Base-by-base conservation (phyloP, 2,329 filamentous ascomycete genomes). In the Stemphylium lycopersici region DNA sequence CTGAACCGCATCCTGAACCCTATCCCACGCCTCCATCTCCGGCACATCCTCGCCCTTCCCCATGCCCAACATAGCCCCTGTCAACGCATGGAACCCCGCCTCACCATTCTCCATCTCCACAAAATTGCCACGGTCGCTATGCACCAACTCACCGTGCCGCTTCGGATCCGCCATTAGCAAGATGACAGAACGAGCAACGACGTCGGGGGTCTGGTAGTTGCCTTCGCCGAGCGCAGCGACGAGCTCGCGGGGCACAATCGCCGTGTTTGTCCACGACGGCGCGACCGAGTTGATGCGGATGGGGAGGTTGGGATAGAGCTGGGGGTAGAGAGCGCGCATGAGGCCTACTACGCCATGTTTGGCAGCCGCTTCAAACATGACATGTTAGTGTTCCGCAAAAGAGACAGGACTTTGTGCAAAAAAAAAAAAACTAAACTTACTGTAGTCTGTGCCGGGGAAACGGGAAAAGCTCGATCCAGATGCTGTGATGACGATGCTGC, bases 231-330 rank as follows among this genome's bases (percentile, higher is more conserved):
- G n/a, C 2, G 52, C 52, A 2, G 47, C 48, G 11, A 66, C 36
- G 6, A 67, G 12, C 2, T 31, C 48, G 1, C 33, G 38, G 2
- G 61, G 58, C 0, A 71, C 38, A 22, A 74, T 67, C 7, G 55
- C 59, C 0, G 71, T 73, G 22, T 60, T 61, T 2, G 71, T 73
- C 71, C 71, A 74, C 5, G 56, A 61, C 1, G 71, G 71, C 0
- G 69, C 69, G 32, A 73, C 60, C 38, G 68, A 65, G 49, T 74
- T 73, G 56, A 73, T 66, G 44, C 71, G 70, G 52, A 73, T 68
- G 16, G 68, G 67, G 2, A 70, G 44, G 2, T 50, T 44, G 2
- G 64, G 67, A 22, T 66, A 34, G 4, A 73, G 63, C 16, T 59
- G 56, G 0, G n/a, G 10, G 15, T 61, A 48, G 1, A 73, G 56